Evolutionary conservation across 1,139 yeast genomes (phyloP).

Genomic region (Candida neerlandica): DNA sequence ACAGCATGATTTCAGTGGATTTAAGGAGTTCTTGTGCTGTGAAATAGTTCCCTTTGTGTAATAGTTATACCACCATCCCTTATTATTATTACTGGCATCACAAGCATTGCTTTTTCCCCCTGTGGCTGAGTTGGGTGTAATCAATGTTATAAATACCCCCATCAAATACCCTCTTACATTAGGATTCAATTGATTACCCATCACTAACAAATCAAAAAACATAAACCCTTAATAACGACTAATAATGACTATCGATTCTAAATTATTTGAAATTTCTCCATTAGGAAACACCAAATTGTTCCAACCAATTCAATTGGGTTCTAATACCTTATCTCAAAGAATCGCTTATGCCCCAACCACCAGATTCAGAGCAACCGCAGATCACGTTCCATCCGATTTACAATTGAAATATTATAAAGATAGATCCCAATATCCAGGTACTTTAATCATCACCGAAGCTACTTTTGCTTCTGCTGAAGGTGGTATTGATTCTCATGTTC

Average conservation of each 20-base stretch:
- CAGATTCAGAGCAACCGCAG: slow-evolving; percentile 45
- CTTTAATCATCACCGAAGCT: slow-evolving; percentile 51
- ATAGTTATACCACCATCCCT: no score
- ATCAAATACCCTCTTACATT: neutral
- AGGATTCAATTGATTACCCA: no score
- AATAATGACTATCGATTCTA: slow-evolving; percentile 2
- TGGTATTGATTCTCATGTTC: slow-evolving; percentile 45
- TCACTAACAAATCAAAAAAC: neutral
- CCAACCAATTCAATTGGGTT: slow-evolving; percentile 52
- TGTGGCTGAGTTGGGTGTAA: no score
- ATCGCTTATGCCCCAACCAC: slow-evolving; percentile 59
- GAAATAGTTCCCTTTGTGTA: no score
- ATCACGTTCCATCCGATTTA: slow-evolving; percentile 49
- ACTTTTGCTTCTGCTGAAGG: slow-evolving; percentile 28
- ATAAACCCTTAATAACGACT: neutral
- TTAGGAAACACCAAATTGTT: slow-evolving; percentile 38
- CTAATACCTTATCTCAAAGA: slow-evolving; percentile 38
- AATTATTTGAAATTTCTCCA: slow-evolving; percentile 14
- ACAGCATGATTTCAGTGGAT: no score
- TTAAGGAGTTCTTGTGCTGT: no score
- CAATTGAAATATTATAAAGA: slow-evolving; percentile 53
- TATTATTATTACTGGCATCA: no score
- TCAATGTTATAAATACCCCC: neutral
- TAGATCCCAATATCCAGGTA: slow-evolving; percentile 56
- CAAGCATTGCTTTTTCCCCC: no score